Evolutionary conservation across 495 filamentous ascomycete genomes (phyloP), one percentile per base, ranked within the genome.

Genomic region (Sphaerosporella brunnea): DNA sequence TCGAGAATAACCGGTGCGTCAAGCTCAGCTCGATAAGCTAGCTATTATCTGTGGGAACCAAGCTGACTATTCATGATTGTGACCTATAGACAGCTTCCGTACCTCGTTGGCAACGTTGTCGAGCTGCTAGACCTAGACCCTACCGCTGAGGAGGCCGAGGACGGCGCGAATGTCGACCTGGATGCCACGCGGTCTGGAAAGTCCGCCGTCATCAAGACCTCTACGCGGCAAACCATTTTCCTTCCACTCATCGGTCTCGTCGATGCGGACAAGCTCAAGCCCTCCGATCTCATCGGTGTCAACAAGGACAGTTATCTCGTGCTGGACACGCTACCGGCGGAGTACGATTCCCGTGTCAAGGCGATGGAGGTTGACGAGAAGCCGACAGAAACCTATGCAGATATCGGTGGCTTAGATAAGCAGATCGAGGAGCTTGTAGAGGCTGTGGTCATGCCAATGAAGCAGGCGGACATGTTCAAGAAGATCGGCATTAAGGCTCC

Each of bases 291-390:
- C 32, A 96, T 99, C 51, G 90, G 90, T 66, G 85, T 99, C 36
- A 95, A 99, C 63, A 99, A 99, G 69, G 90, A 99, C 53, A 95
- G 88, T 56, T 99, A 99, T 64, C 78, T 99, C n/a, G 79, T 99
- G 50, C 73, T 99, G 43, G 90, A 99, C 63, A 96, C 92, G 23
- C 72, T 99, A 56, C 90, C 90, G 4, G 90, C 90, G n/a, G 90
- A 99, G 65, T 99, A 99, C 63, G 90, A 99, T 63, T 95, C 85
- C 69, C 76, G 90, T 64, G 90, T 99, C 36, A 99, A 99, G 71
- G 90, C 90, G 24, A 99, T 99, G 90, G 90, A 99, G 71, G 90
- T 99, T 30, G 90, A 99, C 58, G 90, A 99, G 74, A 99, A 99
- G 73, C 90, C 90, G 16, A 94, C 85, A 28, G 90, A 99, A 68